These are phyloP conservation scores for Rhypophila decipiens DNA, from an alignment of 495 filamentous ascomycete genomes.

Conservation along the genomic window DNA sequence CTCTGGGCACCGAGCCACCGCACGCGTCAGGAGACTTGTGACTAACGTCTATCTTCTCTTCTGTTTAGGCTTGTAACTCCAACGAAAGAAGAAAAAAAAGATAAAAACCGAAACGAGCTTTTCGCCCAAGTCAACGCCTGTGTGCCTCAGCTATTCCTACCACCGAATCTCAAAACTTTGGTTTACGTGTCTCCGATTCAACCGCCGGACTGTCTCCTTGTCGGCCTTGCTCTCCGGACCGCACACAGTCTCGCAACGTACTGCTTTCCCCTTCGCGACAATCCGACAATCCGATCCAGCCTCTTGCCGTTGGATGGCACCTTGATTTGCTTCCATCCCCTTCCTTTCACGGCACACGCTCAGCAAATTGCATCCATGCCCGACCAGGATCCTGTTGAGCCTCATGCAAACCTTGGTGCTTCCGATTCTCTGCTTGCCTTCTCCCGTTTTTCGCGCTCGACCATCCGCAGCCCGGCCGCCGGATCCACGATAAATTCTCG, in stretches of 20 bases:
- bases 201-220: background rate
- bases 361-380: constrained; percentile 27
- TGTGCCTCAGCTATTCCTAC: background rate
- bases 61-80: constrained; percentile 9
- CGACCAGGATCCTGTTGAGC: constrained; percentile 21
- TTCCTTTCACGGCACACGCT: constrained; percentile 14
- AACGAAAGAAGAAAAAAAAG: constrained; percentile 12
- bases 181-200: too few relatives aligned
- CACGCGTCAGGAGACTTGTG: background rate
- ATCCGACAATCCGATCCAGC: background rate
- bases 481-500: constrained; percentile 4
- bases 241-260: background rate
- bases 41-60: constrained; percentile 9
- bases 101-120: constrained; percentile 13
- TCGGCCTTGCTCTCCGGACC: background rate
- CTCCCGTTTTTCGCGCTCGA: constrained; percentile 4
- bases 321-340: constrained; percentile 12
- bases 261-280: background rate
- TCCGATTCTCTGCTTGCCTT: constrained; percentile 9
- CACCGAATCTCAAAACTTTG: background rate
- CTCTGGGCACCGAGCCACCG: background rate
- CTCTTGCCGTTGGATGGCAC: constrained; percentile 21
- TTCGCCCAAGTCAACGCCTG: constrained; percentile 1
- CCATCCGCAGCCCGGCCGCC: constrained; percentile 8
- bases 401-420: constrained; percentile 24